These are phyloP conservation scores for Penicillium brasilianum DNA, from an alignment of 2,329 filamentous ascomycete genomes.

Conservation along the genomic window DNA sequence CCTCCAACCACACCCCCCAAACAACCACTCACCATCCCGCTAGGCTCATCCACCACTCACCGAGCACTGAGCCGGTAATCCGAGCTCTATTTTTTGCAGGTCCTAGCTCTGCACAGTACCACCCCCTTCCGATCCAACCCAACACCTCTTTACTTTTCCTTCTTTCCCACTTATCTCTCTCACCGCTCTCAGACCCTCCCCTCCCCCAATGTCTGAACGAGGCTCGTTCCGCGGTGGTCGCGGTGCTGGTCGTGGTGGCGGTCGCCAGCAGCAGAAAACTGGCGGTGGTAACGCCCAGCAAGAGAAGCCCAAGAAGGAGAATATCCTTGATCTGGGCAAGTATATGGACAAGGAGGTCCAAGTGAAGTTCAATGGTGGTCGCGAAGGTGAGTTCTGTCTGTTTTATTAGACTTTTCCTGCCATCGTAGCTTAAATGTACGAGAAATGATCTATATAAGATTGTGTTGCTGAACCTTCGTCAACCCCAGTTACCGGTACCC, in stretches of 20 bases:
- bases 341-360: slow-evolving; percentile 97
- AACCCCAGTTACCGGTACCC: slow-evolving; percentile 74
- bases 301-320: slow-evolving; percentile 95
- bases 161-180: slow-evolving; percentile 7
- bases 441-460: slow-evolving; percentile 1
- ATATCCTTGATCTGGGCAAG: slow-evolving; percentile 91
- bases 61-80: neutral
- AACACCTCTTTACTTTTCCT: slow-evolving; percentile 14
- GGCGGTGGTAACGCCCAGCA: slow-evolving; percentile 58
- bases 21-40: neutral
- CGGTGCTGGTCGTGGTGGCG: slow-evolving; percentile 27
- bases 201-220: slow-evolving; percentile 53
- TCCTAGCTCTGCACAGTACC: neutral
- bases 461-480: slow-evolving; percentile 13
- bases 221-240: slow-evolving; percentile 29
- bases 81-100: neutral
- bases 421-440: neutral
- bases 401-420: slow-evolving; percentile 10
- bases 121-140: slow-evolving; percentile 1
- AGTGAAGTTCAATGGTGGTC: slow-evolving; percentile 94
- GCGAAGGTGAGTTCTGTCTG: slow-evolving; percentile 22
- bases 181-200: slow-evolving; percentile 42
- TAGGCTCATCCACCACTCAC: neutral
- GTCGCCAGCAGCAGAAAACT: slow-evolving; percentile 46
- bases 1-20: no score